Evolutionary conservation across 768 basidiomycete genomes (phyloP), one percentile per base, ranked within the genome.

Genomic region (Leccinum rimulosum): DNA sequence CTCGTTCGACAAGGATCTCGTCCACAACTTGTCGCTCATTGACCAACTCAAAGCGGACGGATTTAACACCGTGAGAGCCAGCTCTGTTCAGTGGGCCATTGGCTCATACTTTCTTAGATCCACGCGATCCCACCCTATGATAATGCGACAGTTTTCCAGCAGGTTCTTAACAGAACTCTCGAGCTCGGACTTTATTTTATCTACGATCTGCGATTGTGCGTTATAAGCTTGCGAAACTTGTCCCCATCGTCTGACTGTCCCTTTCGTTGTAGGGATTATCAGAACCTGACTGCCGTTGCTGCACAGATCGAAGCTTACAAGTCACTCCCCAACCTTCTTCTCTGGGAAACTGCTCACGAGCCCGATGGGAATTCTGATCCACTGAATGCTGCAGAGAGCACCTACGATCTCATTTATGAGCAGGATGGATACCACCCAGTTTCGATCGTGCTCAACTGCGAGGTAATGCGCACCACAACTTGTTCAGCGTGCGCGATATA

Each of bases 271-370:
- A 75, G 75, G 79, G 78, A 78, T 4, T 91, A 91, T 71, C 80
- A 79, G 77, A 85, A 92, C 69, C 57, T 75, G 35, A 80, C 82
- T 10, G 77, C 79, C 1, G 85, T 92, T 7, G 80, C 80, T 2
- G 78, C 81, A 50, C 81, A 89, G 69, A 88, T 93, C 31, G 79
- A 84, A 57, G 75, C 75, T 22, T 80, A 90, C 71, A 86, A 85
- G 61, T 80, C 82, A 5, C 79, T 87, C 11, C 79, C 84, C 0
- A 91, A 89, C 61, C 78, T 91, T 27, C 75, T 91, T 11, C 70
- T 84, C 0, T 87, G 85, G 84, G 89, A 89, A 66, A 89, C 86
- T 8, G 85, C 80, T 6, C 87, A 89, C 64, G 87, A 91, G 66
- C 87, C 84, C 1, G 88, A 90, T 56, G 87, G 88, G 43, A 84